Evolutionary conservation across 2,329 filamentous ascomycete species (phyloP).

Genomic region (Ophiocordyceps robertsii): DNA sequence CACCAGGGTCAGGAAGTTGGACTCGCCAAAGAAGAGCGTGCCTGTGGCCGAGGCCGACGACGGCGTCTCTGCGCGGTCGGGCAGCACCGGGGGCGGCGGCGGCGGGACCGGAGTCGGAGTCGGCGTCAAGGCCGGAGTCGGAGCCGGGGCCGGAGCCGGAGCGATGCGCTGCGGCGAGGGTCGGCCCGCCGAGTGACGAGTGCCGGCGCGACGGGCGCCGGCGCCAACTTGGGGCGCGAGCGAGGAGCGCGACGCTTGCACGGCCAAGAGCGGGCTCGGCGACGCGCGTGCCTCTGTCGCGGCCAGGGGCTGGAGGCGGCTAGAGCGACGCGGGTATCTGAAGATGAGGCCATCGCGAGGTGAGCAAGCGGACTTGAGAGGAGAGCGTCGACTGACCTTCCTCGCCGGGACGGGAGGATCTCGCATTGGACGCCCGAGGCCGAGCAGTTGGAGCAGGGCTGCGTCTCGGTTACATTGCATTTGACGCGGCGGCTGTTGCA

Average conservation of each 20-base stretch:
- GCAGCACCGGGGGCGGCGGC: not conserved
- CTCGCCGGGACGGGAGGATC: slow-evolving; percentile 18
- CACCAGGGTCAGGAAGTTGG: slow-evolving; percentile 23
- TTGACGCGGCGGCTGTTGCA: slow-evolving; percentile 20
- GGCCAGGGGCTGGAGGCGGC: slow-evolving; percentile 5
- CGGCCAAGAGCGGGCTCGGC: slow-evolving; percentile 1
- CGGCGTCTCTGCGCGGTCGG: not conserved
- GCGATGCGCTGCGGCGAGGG: slow-evolving; percentile 2
- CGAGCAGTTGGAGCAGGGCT: slow-evolving; percentile 19
- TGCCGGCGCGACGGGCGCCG: not conserved
- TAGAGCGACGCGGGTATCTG: slow-evolving; percentile 13
- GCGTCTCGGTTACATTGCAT: slow-evolving; percentile 20
- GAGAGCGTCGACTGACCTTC: slow-evolving; percentile 11
- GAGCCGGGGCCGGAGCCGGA: not conserved
- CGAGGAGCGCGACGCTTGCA: slow-evolving; percentile 1
- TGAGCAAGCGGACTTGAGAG: not conserved
- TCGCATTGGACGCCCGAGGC: slow-evolving; percentile 14
- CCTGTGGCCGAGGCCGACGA: slow-evolving; percentile 10
- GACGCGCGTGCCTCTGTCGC: slow-evolving; percentile 4
- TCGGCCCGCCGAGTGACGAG: not conserved
- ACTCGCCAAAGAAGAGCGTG: slow-evolving; percentile 23
- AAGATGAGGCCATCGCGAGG: not conserved
- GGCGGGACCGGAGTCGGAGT: not conserved
- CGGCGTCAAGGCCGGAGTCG: too few species aligned
- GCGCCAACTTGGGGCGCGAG: slow-evolving; percentile 1